Evolutionary conservation across 1,139 yeast genomes (phyloP), one percentile per base, ranked within the genome.

Genomic region (Taphrina pruni): DNA sequence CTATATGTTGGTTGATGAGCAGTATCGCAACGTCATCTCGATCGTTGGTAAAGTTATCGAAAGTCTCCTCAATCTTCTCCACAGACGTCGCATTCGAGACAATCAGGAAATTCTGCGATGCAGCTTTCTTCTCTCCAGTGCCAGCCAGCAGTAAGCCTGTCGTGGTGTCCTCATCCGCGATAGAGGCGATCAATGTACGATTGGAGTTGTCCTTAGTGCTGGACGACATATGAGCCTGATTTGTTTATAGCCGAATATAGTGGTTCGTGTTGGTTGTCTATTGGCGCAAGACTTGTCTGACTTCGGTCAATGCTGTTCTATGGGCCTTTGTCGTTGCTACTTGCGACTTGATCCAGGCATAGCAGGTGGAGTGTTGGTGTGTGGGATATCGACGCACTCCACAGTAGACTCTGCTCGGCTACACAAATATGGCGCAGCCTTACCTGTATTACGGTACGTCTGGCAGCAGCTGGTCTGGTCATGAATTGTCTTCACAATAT

Each of bases 61-160:
- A 94, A 2, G 89, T 88, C 71, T 84, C 81, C 72, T 87, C 92
- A 70, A 94, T 84, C 58, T 57, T 58, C 21, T 65, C 64, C n/a
- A 57, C 60, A 6, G 64, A 41, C 3, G 60, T 67, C 50, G 69
- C 90, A 64, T 87, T 88, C 71, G 92, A 94, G 66, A 88, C 86
- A 60, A 90, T 96, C 32, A 89, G 85, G 75, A 87, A 92, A 82
- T 95, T 95, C 74, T 88, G 89, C 77, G 88, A 86, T 48, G 78
- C 78, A 72, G 84, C 83, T 73, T 88, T 81, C 38, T 92, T 88
- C 78, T 94, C 96, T 39, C 99, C 99, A 71, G 91, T 88, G 50
- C 99, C 99, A 0, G 99, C 99, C 72, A 94, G 84, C 60, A 94
- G 83, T 82, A 95, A 86, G 5, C 99, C 99, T 1, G 99, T 95